Evolutionary conservation across 495 filamentous ascomycete genomes (phyloP).

Genomic region (Trichoderma orchidacearum): DNA sequence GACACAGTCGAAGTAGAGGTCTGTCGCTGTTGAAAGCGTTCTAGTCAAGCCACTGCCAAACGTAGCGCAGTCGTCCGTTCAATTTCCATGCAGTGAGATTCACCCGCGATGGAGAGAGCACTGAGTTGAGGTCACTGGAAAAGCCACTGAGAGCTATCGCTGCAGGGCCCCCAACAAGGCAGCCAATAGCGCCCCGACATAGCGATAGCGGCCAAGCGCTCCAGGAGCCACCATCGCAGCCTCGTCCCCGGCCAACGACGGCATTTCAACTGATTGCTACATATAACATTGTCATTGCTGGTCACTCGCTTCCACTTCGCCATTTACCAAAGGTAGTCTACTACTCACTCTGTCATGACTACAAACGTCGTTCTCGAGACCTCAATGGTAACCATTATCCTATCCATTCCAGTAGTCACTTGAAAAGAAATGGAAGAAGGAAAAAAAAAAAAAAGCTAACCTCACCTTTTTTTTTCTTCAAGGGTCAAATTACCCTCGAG

Average conservation of each 20-base stretch:
- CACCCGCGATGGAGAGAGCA: no score
- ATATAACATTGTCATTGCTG: no score
- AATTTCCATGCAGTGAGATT: no score
- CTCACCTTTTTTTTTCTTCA: neutral
- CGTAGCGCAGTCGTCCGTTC: no score
- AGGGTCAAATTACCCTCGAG: conserved; percentile 75
- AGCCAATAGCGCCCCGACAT: neutral
- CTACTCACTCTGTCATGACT: conserved; percentile 41
- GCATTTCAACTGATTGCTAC: no score
- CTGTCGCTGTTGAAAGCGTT: no score
- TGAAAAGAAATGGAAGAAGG: neutral
- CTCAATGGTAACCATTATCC: conserved; percentile 47
- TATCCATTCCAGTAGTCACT: neutral
- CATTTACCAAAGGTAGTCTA: neutral
- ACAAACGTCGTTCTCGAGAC: conserved; percentile 68
- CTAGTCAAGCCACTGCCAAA: no score
- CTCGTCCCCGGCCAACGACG: no score
- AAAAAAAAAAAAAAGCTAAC: neutral
- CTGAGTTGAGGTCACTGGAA: neutral
- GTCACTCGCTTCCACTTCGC: no score
- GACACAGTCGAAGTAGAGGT: no score
- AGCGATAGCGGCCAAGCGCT: neutral
- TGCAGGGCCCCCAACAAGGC: neutral
- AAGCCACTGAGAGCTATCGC: neutral
- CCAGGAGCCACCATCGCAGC: neutral